A percentile compares a stretch with the other conserved stretches of the same genome.
Evolutionary conservation across 2,329 filamentous ascomycete species (phyloP).

Genomic region (Dissoconium aciculare): DNA sequence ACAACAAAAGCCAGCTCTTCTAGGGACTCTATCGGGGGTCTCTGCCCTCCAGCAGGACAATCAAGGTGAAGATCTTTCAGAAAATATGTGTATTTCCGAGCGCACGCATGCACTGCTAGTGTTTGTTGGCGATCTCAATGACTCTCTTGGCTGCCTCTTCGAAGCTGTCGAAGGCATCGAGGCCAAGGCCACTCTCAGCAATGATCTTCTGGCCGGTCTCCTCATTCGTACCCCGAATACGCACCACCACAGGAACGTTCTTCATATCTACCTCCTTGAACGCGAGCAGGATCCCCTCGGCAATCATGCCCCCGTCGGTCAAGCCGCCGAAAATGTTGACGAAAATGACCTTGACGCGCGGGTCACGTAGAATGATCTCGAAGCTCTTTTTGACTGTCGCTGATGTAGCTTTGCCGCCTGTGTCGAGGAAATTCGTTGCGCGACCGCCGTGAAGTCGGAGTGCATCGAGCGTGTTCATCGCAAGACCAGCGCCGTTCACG

Average conservation of each 20-base stretch:
- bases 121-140: constrained; percentile 38
- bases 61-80: too few relatives aligned
- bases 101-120: too few relatives aligned
- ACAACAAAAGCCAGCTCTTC: too few relatives aligned
- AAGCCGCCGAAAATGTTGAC: constrained; percentile 59
- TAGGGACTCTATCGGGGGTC: too few relatives aligned
- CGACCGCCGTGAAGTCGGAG: constrained; percentile 51
- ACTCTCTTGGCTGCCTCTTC: constrained; percentile 56
- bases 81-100: too few relatives aligned
- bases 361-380: constrained; percentile 55
- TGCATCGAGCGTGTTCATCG: constrained; percentile 82
- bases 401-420: constrained; percentile 72
- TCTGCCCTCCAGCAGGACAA: too few relatives aligned
- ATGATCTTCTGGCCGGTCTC: constrained; percentile 54
- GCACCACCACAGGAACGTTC: constrained; percentile 55
- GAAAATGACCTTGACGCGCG: constrained; percentile 55
- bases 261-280: constrained; percentile 49
- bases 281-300: constrained; percentile 55
- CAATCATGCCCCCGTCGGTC: constrained; percentile 69
- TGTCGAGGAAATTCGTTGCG: constrained; percentile 77
- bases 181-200: constrained; percentile 48
- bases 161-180: constrained; percentile 61
- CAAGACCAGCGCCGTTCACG: constrained; percentile 77
- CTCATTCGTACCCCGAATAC: constrained; percentile 62
- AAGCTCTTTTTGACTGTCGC: constrained; percentile 69